phyloP scores from a whole-genome alignment of 495 filamentous ascomycete genomes.

The Penicillium roqueforti region DNA sequence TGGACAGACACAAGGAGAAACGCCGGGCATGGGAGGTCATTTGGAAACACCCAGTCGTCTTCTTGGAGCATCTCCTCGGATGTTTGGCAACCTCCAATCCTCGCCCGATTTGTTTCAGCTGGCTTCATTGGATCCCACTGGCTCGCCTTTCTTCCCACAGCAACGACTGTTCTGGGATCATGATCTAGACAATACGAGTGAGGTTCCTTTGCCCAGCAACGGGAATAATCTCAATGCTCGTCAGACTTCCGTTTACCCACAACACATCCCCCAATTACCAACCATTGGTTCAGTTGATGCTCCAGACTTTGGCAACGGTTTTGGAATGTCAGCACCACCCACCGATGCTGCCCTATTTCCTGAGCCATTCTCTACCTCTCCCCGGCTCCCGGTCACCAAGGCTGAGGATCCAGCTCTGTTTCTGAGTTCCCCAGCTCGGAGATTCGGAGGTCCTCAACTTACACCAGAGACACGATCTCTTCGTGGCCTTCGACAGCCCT shows the following conservation, averaged over 20 bases:
- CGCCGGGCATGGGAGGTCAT: slow-evolving; percentile 26
- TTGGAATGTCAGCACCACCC: slow-evolving; percentile 31
- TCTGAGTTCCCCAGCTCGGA: slow-evolving; percentile 49
- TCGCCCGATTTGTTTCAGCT: slow-evolving; percentile 68
- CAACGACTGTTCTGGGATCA: slow-evolving; percentile 75
- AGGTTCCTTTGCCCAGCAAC: slow-evolving; percentile 18
- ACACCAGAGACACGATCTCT: slow-evolving; percentile 30
- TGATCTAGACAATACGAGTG: slow-evolving; percentile 33
- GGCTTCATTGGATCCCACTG: slow-evolving; percentile 63
- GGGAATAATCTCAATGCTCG: neutral
- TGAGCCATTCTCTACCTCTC: slow-evolving; percentile 46
- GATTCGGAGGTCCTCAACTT: slow-evolving; percentile 43
- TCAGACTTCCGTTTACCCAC: slow-evolving; percentile 6
- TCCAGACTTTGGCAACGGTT: slow-evolving; percentile 34
- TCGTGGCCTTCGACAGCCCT: slow-evolving; percentile 45
- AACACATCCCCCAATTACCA: slow-evolving; percentile 39
- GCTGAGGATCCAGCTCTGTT: slow-evolving; percentile 55
- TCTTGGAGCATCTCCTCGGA: slow-evolving; percentile 40
- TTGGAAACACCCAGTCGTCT: slow-evolving; percentile 43
- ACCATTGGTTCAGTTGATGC: slow-evolving; percentile 38
- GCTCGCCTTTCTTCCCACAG: slow-evolving; percentile 62
- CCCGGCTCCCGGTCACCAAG: slow-evolving; percentile 36
- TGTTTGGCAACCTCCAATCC: slow-evolving; percentile 54
- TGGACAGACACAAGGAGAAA: slow-evolving; percentile 24
- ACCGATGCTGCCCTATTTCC: slow-evolving; percentile 43